A percentile compares a stretch with the other conserved stretches of the same genome.
These are phyloP conservation scores for Cupressus sempervirens DNA, from an alignment of 75 land plant species.

Conservation along the genomic window DNA sequence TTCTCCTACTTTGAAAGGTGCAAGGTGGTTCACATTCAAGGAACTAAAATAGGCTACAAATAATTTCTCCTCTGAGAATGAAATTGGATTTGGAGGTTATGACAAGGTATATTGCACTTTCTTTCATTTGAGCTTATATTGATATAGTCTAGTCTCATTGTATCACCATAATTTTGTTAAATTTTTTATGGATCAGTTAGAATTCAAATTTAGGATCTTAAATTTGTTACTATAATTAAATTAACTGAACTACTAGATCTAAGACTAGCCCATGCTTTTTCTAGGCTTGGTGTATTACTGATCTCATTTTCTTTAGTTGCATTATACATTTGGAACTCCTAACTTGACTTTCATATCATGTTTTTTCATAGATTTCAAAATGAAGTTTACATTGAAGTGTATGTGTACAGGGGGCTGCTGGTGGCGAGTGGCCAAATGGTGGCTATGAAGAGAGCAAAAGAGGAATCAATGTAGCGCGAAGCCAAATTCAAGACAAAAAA, in stretches of 20 bases:
- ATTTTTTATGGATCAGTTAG: too few relatives aligned
- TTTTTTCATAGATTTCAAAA: background rate
- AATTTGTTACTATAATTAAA: too few relatives aligned
- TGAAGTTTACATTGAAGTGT: background rate
- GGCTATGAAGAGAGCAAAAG: slow-evolving; percentile 28
- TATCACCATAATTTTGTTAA: too few relatives aligned
- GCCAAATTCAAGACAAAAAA: slow-evolving; percentile 34
- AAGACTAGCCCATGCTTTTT: too few relatives aligned
- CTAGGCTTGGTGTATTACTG: too few relatives aligned
- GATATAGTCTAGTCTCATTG: too few relatives aligned
- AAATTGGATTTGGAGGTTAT: slow-evolving; percentile 70
- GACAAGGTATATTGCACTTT: slow-evolving; percentile 33
- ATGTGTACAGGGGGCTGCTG: slow-evolving; percentile 35
- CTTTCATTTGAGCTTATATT: too few relatives aligned
- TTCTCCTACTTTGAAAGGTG: slow-evolving; percentile 56
- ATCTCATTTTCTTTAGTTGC: too few relatives aligned
- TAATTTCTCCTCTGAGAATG: slow-evolving; percentile 49
- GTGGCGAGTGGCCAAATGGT: slow-evolving; percentile 12
- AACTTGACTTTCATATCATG: too few relatives aligned
- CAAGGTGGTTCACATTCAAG: slow-evolving; percentile 44
- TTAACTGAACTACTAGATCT: too few relatives aligned
- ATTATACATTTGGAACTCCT: too few relatives aligned
- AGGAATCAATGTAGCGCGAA: slow-evolving; percentile 32
- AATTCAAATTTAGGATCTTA: too few relatives aligned
- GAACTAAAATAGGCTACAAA: slow-evolving; percentile 62